These are phyloP conservation scores for Mucor mucedo DNA, from an alignment of 371 early-diverging fungal species.

Conservation along the genomic window DNA sequence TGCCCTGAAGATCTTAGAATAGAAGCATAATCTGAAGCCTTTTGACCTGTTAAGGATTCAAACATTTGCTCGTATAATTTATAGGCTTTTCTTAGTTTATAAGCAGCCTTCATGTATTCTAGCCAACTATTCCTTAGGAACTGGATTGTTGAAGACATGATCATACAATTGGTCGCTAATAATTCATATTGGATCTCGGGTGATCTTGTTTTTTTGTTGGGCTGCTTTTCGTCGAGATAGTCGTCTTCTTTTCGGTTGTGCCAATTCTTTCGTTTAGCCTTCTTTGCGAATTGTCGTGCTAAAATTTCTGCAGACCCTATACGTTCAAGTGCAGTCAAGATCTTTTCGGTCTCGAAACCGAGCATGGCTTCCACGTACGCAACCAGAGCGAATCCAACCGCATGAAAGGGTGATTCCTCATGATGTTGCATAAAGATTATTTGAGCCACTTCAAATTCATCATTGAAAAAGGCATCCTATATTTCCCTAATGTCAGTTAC, in stretches of 20 bases:
- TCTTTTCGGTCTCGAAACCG: conserved; percentile 45
- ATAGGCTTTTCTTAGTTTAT: conserved; percentile 52
- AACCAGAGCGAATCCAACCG: conserved; percentile 52
- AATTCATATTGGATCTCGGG: conserved; percentile 45
- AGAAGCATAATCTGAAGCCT: conserved; percentile 46
- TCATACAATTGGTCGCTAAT: conserved; percentile 48
- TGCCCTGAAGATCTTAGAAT: conserved; percentile 9
- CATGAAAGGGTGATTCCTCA: conserved; percentile 54
- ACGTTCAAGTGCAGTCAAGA: conserved; percentile 44
- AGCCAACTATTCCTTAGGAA: conserved; percentile 53
- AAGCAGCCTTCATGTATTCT: conserved; percentile 56
- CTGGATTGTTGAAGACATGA: conserved; percentile 55
- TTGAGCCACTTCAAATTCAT: conserved; percentile 51
- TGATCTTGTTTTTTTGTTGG: neutral
- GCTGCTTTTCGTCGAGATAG: neutral
- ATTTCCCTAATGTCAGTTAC: neutral
- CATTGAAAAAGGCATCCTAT: conserved; percentile 54
- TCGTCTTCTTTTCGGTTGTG: conserved; percentile 2
- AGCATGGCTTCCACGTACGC: conserved; percentile 59
- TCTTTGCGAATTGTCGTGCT: conserved; percentile 39
- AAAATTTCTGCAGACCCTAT: conserved; percentile 46
- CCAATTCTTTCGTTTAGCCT: conserved; percentile 33
- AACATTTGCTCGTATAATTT: conserved; percentile 56
- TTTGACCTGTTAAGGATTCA: conserved; percentile 45
- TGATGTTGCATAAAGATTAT: conserved; percentile 45